Evolutionary conservation across 208 protist genomes (phyloP).

Genomic region (Acanthamoeba sp.): DNA sequence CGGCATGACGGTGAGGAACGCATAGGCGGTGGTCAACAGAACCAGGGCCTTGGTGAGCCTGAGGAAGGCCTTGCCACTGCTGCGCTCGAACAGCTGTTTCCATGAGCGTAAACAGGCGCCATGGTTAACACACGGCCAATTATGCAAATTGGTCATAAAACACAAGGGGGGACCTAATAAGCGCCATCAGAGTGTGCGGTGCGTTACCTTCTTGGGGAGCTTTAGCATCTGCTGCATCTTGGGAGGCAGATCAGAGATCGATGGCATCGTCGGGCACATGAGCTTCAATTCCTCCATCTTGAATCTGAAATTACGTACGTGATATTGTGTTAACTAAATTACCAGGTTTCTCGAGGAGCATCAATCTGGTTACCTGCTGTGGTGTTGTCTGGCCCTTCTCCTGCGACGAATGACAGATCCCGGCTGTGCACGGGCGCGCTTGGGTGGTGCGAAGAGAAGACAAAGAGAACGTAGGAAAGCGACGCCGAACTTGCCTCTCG

Average conservation of each 20-base stretch:
- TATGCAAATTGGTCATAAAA: neutral
- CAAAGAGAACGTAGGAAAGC: neutral
- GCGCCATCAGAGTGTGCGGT: neutral
- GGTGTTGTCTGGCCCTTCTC: neutral
- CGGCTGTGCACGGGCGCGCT: too few species aligned
- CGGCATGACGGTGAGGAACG: constrained; percentile 62
- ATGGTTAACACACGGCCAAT: too few species aligned
- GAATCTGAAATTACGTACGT: too few species aligned
- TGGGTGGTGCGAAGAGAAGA: neutral
- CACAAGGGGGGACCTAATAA: neutral
- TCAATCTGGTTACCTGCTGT: neutral
- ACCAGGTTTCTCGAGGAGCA: too few species aligned
- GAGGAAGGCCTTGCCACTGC: constrained; percentile 68
- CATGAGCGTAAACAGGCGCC: neutral
- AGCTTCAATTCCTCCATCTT: constrained; percentile 54
- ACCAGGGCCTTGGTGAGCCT: constrained; percentile 56
- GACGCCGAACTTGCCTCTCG: neutral
- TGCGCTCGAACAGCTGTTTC: constrained; percentile 64
- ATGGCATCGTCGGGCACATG: constrained; percentile 20
- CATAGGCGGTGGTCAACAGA: constrained; percentile 30
- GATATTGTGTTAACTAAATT: too few species aligned
- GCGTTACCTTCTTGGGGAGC: constrained; percentile 54
- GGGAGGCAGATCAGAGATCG: constrained; percentile 5
- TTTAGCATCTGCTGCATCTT: constrained; percentile 59
- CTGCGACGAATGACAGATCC: neutral